Base-by-base conservation (phyloP, 441 rosid species). In the Pelargonium myrrhifolium region DNA sequence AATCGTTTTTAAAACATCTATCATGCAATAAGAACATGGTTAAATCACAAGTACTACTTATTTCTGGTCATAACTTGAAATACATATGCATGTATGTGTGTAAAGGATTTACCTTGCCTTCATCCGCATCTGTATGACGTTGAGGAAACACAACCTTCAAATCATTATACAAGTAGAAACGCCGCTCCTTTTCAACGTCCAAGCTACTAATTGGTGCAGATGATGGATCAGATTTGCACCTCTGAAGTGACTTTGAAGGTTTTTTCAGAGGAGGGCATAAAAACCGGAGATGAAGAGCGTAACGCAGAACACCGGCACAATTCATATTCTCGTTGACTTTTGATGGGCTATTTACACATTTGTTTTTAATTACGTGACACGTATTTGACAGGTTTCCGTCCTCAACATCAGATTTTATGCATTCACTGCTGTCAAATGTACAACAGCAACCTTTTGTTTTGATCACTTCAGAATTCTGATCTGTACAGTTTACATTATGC, bases 241-340 rank as follows among this genome's bases (percentile, higher is more conserved):
- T 75, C 69, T 71, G 81, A 59, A 80, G 39, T 35, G 75, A 75
- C 75, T 78, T 81, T 24, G 73, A 76, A 69, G 68, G 17, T 72
- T 75, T 83, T 76, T 80, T 85, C 58, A 77, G 76, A 47, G 60
- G 58, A 66, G 80, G 75, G 64, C 87, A 80, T 62, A 83, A 28
- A 70, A 85, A 81, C 8, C 84, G 86, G 64, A 85, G 87, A 74
- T 85, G 89, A 74, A 85, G 87, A 40, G 87, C 89, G 68, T 83
- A 85, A 35, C 87, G 89, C 59, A 85, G 75, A 61, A 73, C 85
- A 62, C 89, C 86, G 8, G 76, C 70, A 58, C 82, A 79, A 55
- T 66, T 61, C 42, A 69, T 64, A 62, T 70, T 74, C 72, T 72
- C 76, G 26, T 80, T 81, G 67, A 70, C 80, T 75, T 77, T 81